Evolutionary conservation across 2,329 filamentous ascomycete genomes (phyloP), one percentile per base, ranked within the genome.

Genomic region (Exophiala alcalophila): DNA sequence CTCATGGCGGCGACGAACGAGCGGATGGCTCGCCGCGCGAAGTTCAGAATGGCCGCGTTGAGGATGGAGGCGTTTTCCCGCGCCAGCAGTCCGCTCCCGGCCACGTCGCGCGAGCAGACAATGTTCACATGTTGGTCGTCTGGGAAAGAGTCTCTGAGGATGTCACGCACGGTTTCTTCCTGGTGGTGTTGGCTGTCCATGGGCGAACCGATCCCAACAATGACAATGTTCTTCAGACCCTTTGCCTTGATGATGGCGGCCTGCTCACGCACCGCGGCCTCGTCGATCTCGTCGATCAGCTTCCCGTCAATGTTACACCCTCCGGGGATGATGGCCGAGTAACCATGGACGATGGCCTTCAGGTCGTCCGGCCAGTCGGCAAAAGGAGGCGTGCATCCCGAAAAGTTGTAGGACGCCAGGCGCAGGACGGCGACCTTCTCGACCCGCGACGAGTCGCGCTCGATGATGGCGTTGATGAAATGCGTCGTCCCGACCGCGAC

Each of bases 51-150:
- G 2, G 78, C 72, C 0, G 79, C 80, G 52, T 84, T 83, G 15
- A 84, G 63, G n/a, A 83, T 79, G 1, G 77, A 73, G 0, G 80
- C 79, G 53, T 83, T 83, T 58, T 83, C 80, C 31, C 80, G 68
- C 61, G 81, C 80, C 10, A 73, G 49, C 1, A 73, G 54, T 0
- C 72, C 72, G 73, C 60, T n/a, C 60, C 61, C 38, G 0, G 67
- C 66, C 3, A 70, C 50, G 8, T 52, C 54, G 63, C 64, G 58
- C 72, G 73, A 4, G 71, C 71, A 24, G 57, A 71, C 66, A 1
- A 72, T 59, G 1, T 61, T 55, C 0, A 70, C 50, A 50, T 40
- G 9, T 5, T 33, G 16, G 21, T 15, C 67, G 4, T 48, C 54
- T 1, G 67, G 65, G 3, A 58, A 56, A 9, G 60, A 57, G 2